Evolutionary conservation across 2,329 filamentous ascomycete genomes (phyloP).

Genomic region (Sclerotinia trifoliorum): DNA sequence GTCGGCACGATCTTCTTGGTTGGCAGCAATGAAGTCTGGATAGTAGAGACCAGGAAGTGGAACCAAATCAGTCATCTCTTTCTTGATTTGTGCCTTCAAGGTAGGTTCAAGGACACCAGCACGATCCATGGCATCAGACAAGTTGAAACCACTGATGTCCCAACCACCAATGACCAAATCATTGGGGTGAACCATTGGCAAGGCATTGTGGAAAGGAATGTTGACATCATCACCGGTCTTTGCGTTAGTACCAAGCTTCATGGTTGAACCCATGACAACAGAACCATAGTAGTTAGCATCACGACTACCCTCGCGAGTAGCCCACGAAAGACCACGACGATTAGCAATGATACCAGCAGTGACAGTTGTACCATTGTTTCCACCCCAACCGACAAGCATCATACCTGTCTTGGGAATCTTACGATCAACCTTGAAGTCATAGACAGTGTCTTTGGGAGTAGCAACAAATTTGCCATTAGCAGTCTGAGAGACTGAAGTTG

Average conservation of each 20-base stretch:
- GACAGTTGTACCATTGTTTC: slow-evolving; percentile 97
- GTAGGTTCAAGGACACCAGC: slow-evolving; percentile 94
- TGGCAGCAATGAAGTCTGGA: slow-evolving; percentile 97
- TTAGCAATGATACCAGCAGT: slow-evolving; percentile 98
- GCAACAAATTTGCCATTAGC: slow-evolving; percentile 77
- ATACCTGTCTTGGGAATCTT: slow-evolving; percentile 89
- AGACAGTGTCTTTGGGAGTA: slow-evolving; percentile 81
- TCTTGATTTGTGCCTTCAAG: slow-evolving; percentile 82
- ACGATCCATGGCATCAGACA: slow-evolving; percentile 92
- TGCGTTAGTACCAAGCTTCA: slow-evolving; percentile 89
- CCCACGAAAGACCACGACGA: slow-evolving; percentile 80
- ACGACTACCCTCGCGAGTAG: slow-evolving; percentile 84
- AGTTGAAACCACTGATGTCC: slow-evolving; percentile 92
- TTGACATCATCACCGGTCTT: slow-evolving; percentile 87
- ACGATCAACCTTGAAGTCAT: slow-evolving; percentile 97
- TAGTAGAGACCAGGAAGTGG: slow-evolving; percentile 97
- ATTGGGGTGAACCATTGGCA: slow-evolving; percentile 97
- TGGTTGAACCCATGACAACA: slow-evolving; percentile 92
- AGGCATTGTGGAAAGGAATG: slow-evolving; percentile 88
- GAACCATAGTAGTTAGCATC: slow-evolving; percentile 98
- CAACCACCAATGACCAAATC: slow-evolving; percentile 93
- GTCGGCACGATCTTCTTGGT: slow-evolving; percentile 95
- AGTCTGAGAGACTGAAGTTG: slow-evolving; percentile 71
- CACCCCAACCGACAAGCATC: slow-evolving; percentile 97
- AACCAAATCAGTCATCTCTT: slow-evolving; percentile 87